Evolutionary conservation across 140 eudicot species (phyloP).

Genomic region (Cichorium intybus): DNA sequence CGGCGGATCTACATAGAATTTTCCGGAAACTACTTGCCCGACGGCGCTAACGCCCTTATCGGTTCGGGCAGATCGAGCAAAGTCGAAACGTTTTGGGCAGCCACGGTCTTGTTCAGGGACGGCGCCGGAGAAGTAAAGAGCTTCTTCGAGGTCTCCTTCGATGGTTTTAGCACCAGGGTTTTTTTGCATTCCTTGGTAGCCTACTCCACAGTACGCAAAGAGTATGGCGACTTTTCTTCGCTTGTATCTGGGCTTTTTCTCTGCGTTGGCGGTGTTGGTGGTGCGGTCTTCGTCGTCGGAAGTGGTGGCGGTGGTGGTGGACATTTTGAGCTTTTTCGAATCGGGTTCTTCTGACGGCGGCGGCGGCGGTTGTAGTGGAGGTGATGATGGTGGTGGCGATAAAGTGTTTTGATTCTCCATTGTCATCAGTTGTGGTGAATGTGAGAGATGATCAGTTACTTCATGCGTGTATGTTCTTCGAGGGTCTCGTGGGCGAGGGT

Average conservation of each 20-base stretch:
- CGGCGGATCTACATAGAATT: constrained; percentile 78
- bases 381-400: neutral
- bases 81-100: constrained; percentile 54
- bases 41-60: constrained; percentile 97
- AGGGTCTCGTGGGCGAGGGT: constrained; percentile 3
- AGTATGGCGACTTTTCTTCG: constrained; percentile 82
- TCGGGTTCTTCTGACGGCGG: constrained; percentile 29
- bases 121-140: constrained; percentile 73
- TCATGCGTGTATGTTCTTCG: neutral
- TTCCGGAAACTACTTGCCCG: constrained; percentile 90
- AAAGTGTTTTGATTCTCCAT: constrained; percentile 18
- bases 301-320: constrained; percentile 47
- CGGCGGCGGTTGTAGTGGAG: constrained; percentile 4
- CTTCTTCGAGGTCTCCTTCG: constrained; percentile 89
- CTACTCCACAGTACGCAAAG: constrained; percentile 90
- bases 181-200: constrained; percentile 95
- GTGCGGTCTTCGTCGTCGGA: constrained; percentile 44
- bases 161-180: constrained; percentile 97
- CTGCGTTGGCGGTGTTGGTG: constrained; percentile 15
- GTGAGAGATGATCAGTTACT: neutral
- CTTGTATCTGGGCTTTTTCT: constrained; percentile 51
- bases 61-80: constrained; percentile 90
- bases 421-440: neutral
- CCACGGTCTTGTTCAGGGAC: constrained; percentile 60
- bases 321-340: constrained; percentile 40